Evolutionary conservation across 495 filamentous ascomycete genomes (phyloP), one percentile per base, ranked within the genome.

Genomic region (Daldinia loculata): DNA sequence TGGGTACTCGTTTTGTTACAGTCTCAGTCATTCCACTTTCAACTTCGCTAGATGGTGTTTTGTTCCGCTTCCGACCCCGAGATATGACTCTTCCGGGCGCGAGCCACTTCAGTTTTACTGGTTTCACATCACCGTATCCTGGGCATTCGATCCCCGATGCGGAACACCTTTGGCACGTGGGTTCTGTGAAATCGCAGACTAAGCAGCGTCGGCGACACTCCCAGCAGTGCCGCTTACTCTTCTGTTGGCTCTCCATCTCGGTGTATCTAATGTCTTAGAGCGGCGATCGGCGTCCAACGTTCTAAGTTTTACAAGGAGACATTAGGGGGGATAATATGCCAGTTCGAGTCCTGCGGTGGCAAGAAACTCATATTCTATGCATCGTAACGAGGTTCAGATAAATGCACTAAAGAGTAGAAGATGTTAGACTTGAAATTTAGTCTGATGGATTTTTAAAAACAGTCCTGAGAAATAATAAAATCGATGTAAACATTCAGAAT

Each of bases 191-290:
- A 60, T 77, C 77, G 19, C 77, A 79, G 4, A 79, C 75, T 24
- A 79, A 56, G 11, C 61, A 74, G 9, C 75, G 75, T 39, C 75
- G 70, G 22, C 63, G 76, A 63, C 77, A 79, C 65, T 79, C 77
- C 77, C 77, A 77, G 63, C 77, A 77, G 45, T 78, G 75, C 34
- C 71, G 75, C 24, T 70, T 74, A 22, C 9, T 24, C 15, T 29
- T 29, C 50, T 7, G 50, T 26, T 29, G 22, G 27, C 2, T 15
- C 12, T n/a, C 50, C 50, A 53, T 53, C 26, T 24, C 27, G 5
- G 26, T 3, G 19, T 48, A 11, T 5, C 7, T 24, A 48, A 24
- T 12, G 43, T 19, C 43, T 24, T 48, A 48, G 19, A 48, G 17
- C 19, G 19, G 6, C 3, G 43, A 19, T 19, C 8, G 19, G 7